Conservation (phyloP, 768 basidiomycete genomes). For the Termitomyces bulborhizus region DNA sequence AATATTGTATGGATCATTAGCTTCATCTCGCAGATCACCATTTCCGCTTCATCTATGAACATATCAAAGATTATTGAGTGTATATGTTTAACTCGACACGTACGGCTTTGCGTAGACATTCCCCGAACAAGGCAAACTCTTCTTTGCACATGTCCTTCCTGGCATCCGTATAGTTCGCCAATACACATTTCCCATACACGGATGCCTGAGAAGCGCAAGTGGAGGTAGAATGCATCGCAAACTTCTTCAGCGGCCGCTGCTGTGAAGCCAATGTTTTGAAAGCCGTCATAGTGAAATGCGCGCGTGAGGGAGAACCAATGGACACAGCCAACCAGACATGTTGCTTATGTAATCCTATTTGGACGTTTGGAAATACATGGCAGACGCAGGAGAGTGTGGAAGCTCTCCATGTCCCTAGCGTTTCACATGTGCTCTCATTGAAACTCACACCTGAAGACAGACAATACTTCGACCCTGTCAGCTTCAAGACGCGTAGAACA, state of each 20-base stretch:
- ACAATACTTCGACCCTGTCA: neutral
- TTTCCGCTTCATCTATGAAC: conserved; percentile 26
- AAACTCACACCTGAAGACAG: neutral
- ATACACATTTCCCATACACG: conserved; percentile 85
- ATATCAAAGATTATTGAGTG: neutral
- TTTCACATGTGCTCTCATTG: neutral
- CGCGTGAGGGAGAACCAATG: neutral
- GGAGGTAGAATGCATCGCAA: conserved; percentile 67
- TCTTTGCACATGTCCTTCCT: conserved; percentile 76
- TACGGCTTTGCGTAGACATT: conserved; percentile 78
- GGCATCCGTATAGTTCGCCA: conserved; percentile 77
- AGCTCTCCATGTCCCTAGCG: neutral
- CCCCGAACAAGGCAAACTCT: conserved; percentile 80
- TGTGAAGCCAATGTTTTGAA: conserved; percentile 21
- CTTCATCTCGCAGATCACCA: conserved; percentile 17
- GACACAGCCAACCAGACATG: neutral
- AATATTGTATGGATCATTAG: neutral
- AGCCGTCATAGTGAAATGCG: conserved; percentile 16
- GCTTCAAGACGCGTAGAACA: neutral
- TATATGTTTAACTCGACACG: conserved; percentile 17
- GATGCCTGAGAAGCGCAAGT: conserved; percentile 71
- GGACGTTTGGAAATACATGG: no score
- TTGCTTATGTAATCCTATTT: conserved; percentile 7
- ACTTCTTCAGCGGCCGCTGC: conserved; percentile 47
- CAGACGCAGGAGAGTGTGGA: neutral